Percentiles rank a stretch among this genome's conserved stretches.
Conservation (phyloP, 495 filamentous ascomycete genomes). For the Aspergillus baeticus region DNA sequence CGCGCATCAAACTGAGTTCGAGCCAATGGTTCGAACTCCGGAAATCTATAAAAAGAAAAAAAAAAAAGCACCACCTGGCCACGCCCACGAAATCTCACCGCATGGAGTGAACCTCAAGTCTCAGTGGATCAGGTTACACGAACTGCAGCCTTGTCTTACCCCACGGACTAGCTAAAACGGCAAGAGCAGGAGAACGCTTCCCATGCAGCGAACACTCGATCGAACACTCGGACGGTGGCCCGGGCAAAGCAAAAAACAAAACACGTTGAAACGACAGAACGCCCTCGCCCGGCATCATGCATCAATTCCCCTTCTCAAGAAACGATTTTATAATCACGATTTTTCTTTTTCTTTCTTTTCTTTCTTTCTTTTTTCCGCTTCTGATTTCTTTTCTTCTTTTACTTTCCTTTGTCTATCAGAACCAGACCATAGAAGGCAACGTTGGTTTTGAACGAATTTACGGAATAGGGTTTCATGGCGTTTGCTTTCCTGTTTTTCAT, state of each 20-base stretch:
- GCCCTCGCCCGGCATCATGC: not conserved
- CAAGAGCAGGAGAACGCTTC: not conserved
- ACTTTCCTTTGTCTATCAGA: not conserved
- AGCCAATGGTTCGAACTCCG: not conserved
- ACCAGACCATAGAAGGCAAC: not conserved
- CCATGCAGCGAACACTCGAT: not conserved
- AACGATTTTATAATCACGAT: not conserved
- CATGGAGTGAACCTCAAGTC: not conserved
- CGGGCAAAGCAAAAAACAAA: not conserved
- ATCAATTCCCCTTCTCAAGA: not conserved
- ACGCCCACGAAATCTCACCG: not conserved
- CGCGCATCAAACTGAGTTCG: not conserved
- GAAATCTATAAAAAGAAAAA: not conserved
- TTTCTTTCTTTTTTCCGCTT: not conserved
- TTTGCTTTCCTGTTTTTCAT: not conserved
- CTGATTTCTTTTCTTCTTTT: not conserved
- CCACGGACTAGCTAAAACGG: not conserved
- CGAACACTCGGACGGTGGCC: not conserved
- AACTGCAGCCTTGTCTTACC: constrained; percentile 5
- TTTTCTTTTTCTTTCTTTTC: not conserved
- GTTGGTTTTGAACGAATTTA: not conserved
- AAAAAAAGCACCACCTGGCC: not conserved
- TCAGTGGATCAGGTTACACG: not conserved
- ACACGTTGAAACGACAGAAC: not conserved
- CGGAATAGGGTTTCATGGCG: not conserved